Base-by-base conservation (phyloP, 2,329 filamentous ascomycete species). In the Neonectria sp. region DNA sequence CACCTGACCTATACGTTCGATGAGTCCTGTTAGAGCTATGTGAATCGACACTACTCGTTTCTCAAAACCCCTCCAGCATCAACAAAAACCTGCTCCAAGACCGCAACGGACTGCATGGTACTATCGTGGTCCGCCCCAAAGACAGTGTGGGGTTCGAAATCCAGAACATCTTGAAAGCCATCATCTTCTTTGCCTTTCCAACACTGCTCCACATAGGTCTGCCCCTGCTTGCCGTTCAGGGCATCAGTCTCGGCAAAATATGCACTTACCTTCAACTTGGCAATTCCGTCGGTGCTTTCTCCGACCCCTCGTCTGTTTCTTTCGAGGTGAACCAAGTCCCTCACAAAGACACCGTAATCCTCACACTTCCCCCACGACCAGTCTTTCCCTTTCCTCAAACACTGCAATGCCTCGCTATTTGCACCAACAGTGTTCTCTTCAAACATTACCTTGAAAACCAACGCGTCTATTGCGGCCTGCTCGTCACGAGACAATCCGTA, bases 381-480 rank as follows among this genome's bases (percentile, higher is more conserved):
- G 13, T 40, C 27, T 21, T 52, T 55, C 7, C 70, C 67, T 48
- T 72, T 73, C 27, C 59, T 66, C 27, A 72, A 45, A 35, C 68
- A 71, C 25, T 68, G 67, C 33, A 70, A 51, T 5, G 69, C 66
- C 46, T 73, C 71, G 29, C 57, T 61, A 17, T 73, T 73, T 3
- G 71, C 69, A 9, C 71, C 71, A 21, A 68, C 66, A 1, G 71
- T 73, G 33, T 67, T 70, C 17, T 69, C 69, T 2, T 46, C 59
- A 55, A 70, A 73, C 68, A 72, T 71, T 24, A 1, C 4, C 49
- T 68, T 70, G 21, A 59, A 27, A 2, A 65, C 60, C 5, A 33
- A 6, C 1, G 52, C 37, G 3, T 70, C 67, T 12, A 71, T 55
- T n/a, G 63, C 56, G 6, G n/a, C 48, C 21, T 72, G 70, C 4